Conservation (phyloP, 306 rosid species). For the Rosa persica region DNA sequence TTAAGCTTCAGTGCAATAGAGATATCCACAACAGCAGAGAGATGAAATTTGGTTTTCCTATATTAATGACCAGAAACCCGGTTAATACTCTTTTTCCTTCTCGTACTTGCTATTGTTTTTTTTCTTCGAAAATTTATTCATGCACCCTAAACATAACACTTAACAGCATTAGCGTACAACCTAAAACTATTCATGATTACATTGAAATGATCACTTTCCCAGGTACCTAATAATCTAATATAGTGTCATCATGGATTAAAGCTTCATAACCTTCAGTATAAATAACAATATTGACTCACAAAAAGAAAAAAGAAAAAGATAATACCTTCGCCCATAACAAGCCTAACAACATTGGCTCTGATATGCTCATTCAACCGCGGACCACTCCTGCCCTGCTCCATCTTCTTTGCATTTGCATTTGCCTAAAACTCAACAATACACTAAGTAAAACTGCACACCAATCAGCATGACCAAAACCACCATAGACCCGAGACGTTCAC, state of each 20-base stretch:
- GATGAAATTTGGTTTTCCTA: too few relatives aligned
- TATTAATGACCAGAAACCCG: not conserved
- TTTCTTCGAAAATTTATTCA: not conserved
- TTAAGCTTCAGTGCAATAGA: too few relatives aligned
- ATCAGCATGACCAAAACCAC: not conserved
- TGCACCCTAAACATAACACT: not conserved
- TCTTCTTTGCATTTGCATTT: constrained; percentile 31
- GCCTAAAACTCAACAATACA: constrained; percentile 28
- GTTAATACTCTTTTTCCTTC: not conserved
- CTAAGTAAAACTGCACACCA: not conserved
- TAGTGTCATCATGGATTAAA: not conserved
- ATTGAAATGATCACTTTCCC: too few relatives aligned
- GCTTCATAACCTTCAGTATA: not conserved
- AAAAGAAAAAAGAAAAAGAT: not conserved
- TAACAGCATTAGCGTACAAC: not conserved
- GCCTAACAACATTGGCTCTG: constrained; percentile 59
- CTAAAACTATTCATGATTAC: not conserved
- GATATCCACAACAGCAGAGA: too few relatives aligned
- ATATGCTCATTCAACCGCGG: constrained; percentile 66
- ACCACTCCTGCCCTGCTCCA: constrained; percentile 22
- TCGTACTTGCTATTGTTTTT: not conserved
- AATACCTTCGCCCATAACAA: constrained; percentile 73
- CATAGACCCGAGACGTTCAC: constrained; percentile 2
- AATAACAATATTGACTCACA: not conserved
- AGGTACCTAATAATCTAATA: not conserved